phyloP scores from a whole-genome alignment of 176 grass and related monocot species.

The Zoysia pacifica region DNA sequence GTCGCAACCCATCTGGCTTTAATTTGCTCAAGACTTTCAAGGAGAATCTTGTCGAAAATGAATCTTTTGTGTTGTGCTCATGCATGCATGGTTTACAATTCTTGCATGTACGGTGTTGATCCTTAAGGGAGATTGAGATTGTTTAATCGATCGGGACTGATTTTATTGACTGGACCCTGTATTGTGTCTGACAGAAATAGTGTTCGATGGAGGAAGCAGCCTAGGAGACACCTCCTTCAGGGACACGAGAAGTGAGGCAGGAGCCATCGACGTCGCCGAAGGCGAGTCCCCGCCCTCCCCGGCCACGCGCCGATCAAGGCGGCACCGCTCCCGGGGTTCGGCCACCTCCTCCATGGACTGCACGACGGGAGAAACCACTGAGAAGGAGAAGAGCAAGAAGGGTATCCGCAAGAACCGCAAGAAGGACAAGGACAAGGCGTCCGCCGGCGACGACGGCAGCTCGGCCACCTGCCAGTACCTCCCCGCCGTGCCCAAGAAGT shows the following conservation, averaged over 20 bases:
- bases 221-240: constrained; percentile 59
- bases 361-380: constrained; percentile 32
- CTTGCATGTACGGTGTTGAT: no score
- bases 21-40: no score
- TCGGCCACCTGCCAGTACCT: constrained; percentile 43
- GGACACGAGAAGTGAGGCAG: constrained; percentile 27
- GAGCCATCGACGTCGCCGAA: constrained; percentile 2
- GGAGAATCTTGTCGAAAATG: no score
- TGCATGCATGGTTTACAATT: no score
- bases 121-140: no score
- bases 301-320: constrained; percentile 54
- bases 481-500: constrained; percentile 84
- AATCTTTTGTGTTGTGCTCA: no score
- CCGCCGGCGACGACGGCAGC: not conserved
- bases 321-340: constrained; percentile 59
- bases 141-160: no score
- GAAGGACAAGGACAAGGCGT: constrained; percentile 56
- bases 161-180: not conserved
- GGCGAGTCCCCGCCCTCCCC: constrained; percentile 38
- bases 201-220: constrained; percentile 44
- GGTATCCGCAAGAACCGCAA: constrained; percentile 54
- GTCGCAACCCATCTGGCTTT: no score
- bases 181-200: constrained; percentile 52
- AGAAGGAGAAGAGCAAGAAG: constrained; percentile 61
- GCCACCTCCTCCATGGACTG: constrained; percentile 41